Conservation (phyloP, 169 alveolate species). For the Eimeria sp. region DNA sequence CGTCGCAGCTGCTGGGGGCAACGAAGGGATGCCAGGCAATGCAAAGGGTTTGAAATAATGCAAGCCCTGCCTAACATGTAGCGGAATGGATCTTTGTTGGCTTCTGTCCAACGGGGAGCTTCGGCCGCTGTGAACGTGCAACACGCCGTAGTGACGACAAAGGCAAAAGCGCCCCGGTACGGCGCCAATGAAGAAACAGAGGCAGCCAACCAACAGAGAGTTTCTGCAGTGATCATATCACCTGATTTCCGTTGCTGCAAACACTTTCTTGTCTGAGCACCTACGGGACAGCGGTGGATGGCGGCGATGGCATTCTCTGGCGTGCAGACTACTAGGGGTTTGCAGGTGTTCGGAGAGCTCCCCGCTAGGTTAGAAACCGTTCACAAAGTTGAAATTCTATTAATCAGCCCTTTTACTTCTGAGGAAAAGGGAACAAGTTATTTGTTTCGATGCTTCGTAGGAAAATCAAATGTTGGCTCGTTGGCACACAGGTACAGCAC, state of each 20-base stretch:
- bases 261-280: conserved; percentile 23
- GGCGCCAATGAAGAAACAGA: neutral
- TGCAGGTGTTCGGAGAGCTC: neutral
- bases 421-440: neutral
- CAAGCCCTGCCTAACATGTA: neutral
- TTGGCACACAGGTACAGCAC: neutral
- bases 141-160: neutral
- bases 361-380: neutral
- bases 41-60: neutral
- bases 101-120: neutral
- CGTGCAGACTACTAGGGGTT: neutral
- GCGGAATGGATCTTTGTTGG: neutral
- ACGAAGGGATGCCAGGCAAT: neutral
- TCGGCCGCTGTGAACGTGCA: neutral
- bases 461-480: neutral
- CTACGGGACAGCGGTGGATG: neutral
- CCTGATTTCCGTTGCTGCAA: neutral
- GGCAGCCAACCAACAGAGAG: neutral
- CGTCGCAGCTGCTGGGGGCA: neutral
- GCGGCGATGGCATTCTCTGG: neutral
- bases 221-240: neutral
- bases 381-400: neutral
- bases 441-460: neutral
- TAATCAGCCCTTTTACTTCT: neutral
- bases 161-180: neutral